Evolutionary conservation across 768 basidiomycete species (phyloP).

Genomic region (Phlegmacium glaucopus): DNA sequence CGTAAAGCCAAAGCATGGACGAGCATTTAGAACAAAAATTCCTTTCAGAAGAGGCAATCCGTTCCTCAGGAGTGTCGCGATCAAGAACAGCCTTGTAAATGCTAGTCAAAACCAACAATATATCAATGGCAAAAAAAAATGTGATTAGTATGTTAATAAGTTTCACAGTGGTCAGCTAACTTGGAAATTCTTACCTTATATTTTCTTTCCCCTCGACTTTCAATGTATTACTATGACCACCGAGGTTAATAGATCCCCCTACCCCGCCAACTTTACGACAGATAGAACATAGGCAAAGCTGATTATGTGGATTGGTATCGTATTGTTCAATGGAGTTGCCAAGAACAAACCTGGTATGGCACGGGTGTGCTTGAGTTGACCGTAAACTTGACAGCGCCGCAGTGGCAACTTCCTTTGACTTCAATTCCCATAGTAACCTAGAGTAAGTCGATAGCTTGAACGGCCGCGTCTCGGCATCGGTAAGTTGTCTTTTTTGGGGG

Average conservation of each 20-base stretch:
- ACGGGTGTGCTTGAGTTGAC: conserved; percentile 54
- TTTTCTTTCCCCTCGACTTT: conserved; percentile 52
- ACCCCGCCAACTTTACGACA: conserved; percentile 68
- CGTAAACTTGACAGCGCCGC: conserved; percentile 46
- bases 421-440: conserved; percentile 30
- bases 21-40: conserved; percentile 65
- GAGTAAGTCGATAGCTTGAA: no score
- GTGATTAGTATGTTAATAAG: no score
- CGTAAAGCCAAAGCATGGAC: conserved; percentile 65
- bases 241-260: conserved; percentile 67
- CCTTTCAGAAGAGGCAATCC: conserved; percentile 50
- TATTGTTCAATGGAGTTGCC: background rate
- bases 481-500: no score
- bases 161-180: no score
- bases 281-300: conserved; percentile 67
- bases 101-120: conserved; percentile 25
- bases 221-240: conserved; percentile 49
- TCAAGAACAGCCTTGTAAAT: conserved; percentile 62
- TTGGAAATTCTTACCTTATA: conserved; percentile 51
- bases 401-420: conserved; percentile 54
- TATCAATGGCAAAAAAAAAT: no score
- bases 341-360: conserved; percentile 54
- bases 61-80: conserved; percentile 48
- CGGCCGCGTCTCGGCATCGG: no score
- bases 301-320: no score